Evolutionary conservation across 164 flowering plant species (phyloP).

Genomic region (Sextonia rubra): DNA sequence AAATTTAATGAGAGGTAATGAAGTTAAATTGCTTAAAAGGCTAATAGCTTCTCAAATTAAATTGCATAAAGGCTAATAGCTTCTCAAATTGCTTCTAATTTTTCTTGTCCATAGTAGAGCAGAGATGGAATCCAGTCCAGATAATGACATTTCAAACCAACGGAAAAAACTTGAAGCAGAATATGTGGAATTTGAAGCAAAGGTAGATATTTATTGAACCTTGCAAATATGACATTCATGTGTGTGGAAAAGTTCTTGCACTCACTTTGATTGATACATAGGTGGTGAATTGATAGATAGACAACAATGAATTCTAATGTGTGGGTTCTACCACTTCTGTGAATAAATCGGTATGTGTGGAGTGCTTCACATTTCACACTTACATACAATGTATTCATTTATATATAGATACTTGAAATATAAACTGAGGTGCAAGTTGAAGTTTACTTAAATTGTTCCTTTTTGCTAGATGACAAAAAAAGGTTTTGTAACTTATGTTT

Average conservation of each 20-base stretch:
- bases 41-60: too few relatives aligned
- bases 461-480: too few relatives aligned
- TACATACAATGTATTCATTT: too few relatives aligned
- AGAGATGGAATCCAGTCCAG: slow-evolving; percentile 27
- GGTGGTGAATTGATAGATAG: background rate
- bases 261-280: background rate
- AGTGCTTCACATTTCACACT: too few relatives aligned
- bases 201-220: slow-evolving; percentile 39
- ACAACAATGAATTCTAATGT: background rate
- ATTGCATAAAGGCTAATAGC: background rate
- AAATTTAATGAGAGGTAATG: slow-evolving; percentile 63
- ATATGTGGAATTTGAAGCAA: slow-evolving; percentile 70
- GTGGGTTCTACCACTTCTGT: background rate
- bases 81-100: background rate
- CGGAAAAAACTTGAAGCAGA: slow-evolving; percentile 75
- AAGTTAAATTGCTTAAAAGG: background rate
- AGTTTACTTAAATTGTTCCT: too few relatives aligned
- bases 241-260: background rate
- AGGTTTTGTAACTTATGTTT: too few relatives aligned
- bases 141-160: slow-evolving; percentile 51
- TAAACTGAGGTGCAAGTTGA: too few relatives aligned
- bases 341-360: too few relatives aligned
- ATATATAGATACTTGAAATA: too few relatives aligned
- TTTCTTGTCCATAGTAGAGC: slow-evolving; percentile 31
- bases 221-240: background rate